Evolutionary conservation across 768 basidiomycete species (phyloP).

Genomic region (Leucocoprinus birnbaumii): DNA sequence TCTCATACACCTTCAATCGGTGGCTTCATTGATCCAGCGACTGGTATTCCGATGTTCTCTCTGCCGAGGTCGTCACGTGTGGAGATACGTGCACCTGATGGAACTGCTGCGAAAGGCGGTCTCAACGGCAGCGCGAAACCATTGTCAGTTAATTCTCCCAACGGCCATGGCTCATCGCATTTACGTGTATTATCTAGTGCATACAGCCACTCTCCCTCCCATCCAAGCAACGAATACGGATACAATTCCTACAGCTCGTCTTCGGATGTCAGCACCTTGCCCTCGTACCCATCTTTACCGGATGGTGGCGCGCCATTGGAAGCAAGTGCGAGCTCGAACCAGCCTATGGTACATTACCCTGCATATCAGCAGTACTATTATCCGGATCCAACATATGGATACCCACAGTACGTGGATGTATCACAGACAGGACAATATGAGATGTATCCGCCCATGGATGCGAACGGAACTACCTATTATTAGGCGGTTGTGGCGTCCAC

Average conservation of each 20-base stretch:
- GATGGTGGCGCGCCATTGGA: slow-evolving; percentile 20
- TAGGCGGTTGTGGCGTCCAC: slow-evolving; percentile 55
- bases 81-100: slow-evolving; percentile 67
- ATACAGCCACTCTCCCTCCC: slow-evolving; percentile 41
- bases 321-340: slow-evolving; percentile 22
- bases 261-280: slow-evolving; percentile 21
- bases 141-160: slow-evolving; percentile 18
- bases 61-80: slow-evolving; percentile 72
- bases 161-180: slow-evolving; percentile 30
- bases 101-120: slow-evolving; percentile 24
- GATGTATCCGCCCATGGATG: slow-evolving; percentile 36
- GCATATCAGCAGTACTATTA: slow-evolving; percentile 73
- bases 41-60: slow-evolving; percentile 69
- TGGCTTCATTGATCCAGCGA: slow-evolving; percentile 63
- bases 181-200: slow-evolving; percentile 50
- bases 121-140: slow-evolving; percentile 24
- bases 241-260: slow-evolving; percentile 22
- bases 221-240: slow-evolving; percentile 21
- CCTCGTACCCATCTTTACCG: slow-evolving; percentile 24
- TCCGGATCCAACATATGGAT: slow-evolving; percentile 59
- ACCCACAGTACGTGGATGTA: slow-evolving; percentile 68
- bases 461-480: slow-evolving; percentile 8
- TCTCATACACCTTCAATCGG: slow-evolving; percentile 39
- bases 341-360: slow-evolving; percentile 49
- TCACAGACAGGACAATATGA: slow-evolving; percentile 65